Conservation (phyloP, 495 filamentous ascomycete species). For the Xylaria venustula region DNA sequence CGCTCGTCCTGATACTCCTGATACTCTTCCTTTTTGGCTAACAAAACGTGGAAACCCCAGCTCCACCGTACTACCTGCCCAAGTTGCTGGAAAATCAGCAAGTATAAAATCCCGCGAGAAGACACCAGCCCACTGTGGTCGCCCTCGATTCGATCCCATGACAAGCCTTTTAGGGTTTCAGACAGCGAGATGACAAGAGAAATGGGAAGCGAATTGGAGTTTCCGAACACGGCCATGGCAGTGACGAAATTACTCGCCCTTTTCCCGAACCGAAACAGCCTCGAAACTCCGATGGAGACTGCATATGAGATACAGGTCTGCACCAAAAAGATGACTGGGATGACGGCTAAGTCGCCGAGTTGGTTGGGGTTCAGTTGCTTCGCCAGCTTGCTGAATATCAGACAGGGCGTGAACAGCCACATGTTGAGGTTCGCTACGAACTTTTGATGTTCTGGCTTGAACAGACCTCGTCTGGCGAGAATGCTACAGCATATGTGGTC, state of each 20-base stretch:
- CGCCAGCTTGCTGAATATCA: slow-evolving; percentile 98
- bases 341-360: slow-evolving; percentile 84
- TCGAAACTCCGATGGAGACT: slow-evolving; percentile 66
- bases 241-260: slow-evolving; percentile 88
- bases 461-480: slow-evolving; percentile 82
- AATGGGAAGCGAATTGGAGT: slow-evolving; percentile 96
- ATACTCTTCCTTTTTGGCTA: slow-evolving; percentile 76
- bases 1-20: slow-evolving; percentile 54
- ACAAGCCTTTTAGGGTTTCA: slow-evolving; percentile 83
- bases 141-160: slow-evolving; percentile 86
- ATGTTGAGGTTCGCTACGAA: slow-evolving; percentile 95
- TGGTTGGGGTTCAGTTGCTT: slow-evolving; percentile 90
- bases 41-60: slow-evolving; percentile 92
- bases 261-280: slow-evolving; percentile 75
- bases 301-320: slow-evolving; percentile 82
- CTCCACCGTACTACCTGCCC: slow-evolving; percentile 96
- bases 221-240: slow-evolving; percentile 97
- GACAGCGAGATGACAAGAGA: slow-evolving; percentile 93
- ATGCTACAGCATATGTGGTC: slow-evolving; percentile 37
- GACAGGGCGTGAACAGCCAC: slow-evolving; percentile 89
- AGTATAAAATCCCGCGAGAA: slow-evolving; percentile 89
- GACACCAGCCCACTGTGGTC: slow-evolving; percentile 96
- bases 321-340: slow-evolving; percentile 86
- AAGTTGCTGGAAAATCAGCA: slow-evolving; percentile 96
- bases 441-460: slow-evolving; percentile 92